Base-by-base conservation (phyloP, 1,139 yeast species). In the Geotrichum aggregatum region DNA sequence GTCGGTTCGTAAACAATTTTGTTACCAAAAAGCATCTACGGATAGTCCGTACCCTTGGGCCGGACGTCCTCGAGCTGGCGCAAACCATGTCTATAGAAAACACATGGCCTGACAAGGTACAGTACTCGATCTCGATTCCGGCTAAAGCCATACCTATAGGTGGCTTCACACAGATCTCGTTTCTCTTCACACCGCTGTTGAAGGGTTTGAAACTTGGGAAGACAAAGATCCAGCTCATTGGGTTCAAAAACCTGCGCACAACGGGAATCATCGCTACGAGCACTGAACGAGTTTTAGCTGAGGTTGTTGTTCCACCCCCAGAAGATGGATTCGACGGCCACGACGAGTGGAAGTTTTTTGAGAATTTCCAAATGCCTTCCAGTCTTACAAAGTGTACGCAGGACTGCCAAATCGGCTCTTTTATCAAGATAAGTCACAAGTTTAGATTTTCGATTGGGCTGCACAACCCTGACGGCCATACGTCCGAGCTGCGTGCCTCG, bases 1-100 rank as follows among this genome's bases (percentile, higher is more conserved):
- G 95, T 1, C 80, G 91, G 56, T 87, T 87, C 63, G 79, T 82
- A 52, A 77, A 78, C 56, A 80, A 81, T 54, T 68, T 91, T 60
- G 63, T 75, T n/a, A 76, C 89, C 24, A 83, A 80, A 60, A 87
- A 83, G 59, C 91, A 84, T 63, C 60, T 94, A 10, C 78, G 96
- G 56, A 83, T 94, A 13, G 80, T 92, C n/a, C 77, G 98, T 59
- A 92, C 98, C 0, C 71, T 91, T 54, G 83, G 96, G 0, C 79
- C 95, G 1, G 98, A 91, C 68, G 80, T 95, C 0, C 79, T 87
- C 1, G 98, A 94, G 64, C 73, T 91, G 43, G 78, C 94, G 0
- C 98, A 92, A 69, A 88, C 98, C 0, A 87, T 89, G 59, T 89
- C 96, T 0, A 95, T 92, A 21, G 96, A 89, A 64, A 92, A 92